Evolutionary conservation across 805 yeast genomes (phyloP), one percentile per base, ranked within the genome.

Genomic region (Cyberlindnera mrakii): DNA sequence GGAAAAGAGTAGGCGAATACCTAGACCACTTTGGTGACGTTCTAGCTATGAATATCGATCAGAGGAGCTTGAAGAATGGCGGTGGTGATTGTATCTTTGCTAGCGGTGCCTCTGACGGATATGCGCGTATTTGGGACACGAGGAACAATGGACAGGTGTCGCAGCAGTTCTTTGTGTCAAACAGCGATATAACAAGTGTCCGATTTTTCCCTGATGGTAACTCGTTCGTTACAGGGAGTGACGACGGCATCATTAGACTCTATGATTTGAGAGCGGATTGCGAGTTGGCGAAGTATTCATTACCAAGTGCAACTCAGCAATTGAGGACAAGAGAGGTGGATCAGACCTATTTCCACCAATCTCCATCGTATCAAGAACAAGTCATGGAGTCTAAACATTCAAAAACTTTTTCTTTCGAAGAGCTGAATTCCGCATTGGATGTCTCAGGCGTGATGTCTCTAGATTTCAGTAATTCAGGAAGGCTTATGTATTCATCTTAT

Each of bases 201-300:
- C 69, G 74, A 47, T 78, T 78, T 53, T 81, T 82, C 57, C 87
- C 87, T 8, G 83, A 79, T 48, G 87, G 87, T 2, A 67, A 80
- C 45, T 72, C 87, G 1, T 78, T 89, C 52, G 77, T 75, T 0
- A 72, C 82, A 3, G 96, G 96, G 1, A 74, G 84, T 36, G 96
- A 88, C 55, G 95, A 85, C 59, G 90, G 91, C 4, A 59, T 71
- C 0, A 67, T 85, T 20, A 71, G 85, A 45, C 62, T 87, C 43
- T 84, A 77, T 60, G 97, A 89, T 59, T 61, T 86, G 36, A 70
- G 96, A 48, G 71, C 89, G 2, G 95, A 85, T 57, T 78, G 93
- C 49, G 81, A 76, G 49, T 57, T 88, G 35, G 71, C 78, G 8
- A 59, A 53, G 15, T 87, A 79, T 59, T 62, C 64, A 1, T 44